These are phyloP conservation scores for Lipomyces kockii DNA, from an alignment of 805 yeast genomes.

Conservation along the genomic window DNA sequence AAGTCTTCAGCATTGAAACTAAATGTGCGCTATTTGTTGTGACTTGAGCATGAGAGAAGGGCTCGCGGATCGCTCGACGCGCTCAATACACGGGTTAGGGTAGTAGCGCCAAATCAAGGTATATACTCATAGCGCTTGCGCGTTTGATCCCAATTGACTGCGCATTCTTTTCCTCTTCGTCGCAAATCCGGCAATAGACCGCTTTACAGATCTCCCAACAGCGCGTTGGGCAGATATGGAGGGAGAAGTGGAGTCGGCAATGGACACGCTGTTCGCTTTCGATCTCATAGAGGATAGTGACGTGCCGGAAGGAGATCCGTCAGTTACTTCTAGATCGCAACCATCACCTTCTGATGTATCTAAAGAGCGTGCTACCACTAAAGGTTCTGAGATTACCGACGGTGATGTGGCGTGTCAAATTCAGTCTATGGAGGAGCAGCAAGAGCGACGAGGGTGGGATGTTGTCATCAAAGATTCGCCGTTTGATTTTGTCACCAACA, in stretches of 20 bases:
- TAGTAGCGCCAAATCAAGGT: no score
- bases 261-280: background rate
- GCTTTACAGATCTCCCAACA: background rate
- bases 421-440: background rate
- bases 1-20: no score
- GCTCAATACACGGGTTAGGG: no score
- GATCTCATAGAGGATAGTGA: background rate
- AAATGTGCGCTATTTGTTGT: no score
- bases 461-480: background rate
- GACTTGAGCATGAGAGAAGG: no score
- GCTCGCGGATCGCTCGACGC: no score
- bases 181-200: no score
- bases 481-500: background rate
- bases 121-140: no score
- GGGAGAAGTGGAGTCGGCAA: background rate
- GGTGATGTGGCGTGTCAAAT: background rate
- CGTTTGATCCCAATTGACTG: no score
- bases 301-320: background rate
- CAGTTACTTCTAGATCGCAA: background rate
- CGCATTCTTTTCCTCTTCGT: no score
- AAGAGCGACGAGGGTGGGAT: background rate
- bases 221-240: background rate
- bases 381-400: background rate
- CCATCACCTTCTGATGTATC: background rate
- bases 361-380: no score